A percentile compares a stretch with the other conserved stretches of the same genome.
Conservation (phyloP, 441 rosid species). For the Sinapis alba region DNA sequence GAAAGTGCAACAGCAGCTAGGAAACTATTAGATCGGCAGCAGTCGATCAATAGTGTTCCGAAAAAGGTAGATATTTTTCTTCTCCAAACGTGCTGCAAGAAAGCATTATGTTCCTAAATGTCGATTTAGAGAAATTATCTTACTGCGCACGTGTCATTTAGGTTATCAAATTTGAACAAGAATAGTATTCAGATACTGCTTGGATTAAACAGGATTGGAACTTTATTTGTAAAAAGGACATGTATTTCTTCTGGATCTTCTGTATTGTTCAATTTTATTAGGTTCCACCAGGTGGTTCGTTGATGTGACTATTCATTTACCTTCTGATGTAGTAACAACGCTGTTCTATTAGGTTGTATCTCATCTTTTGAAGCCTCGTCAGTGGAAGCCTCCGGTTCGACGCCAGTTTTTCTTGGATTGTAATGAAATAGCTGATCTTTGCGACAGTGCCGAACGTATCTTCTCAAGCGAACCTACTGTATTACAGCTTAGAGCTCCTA, state of each 20-base stretch:
- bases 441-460: conserved; percentile 88
- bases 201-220: not conserved
- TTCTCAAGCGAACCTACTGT: conserved; percentile 93
- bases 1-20: conserved; percentile 98
- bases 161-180: not conserved
- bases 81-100: not conserved
- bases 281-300: conserved; percentile 22
- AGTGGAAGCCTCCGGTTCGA: conserved; percentile 98
- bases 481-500: conserved; percentile 89
- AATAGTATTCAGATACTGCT: not conserved
- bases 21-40: conserved; percentile 92
- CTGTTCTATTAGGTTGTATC: conserved; percentile 64
- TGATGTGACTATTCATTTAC: not conserved
- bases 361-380: conserved; percentile 95
- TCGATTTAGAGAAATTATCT: not conserved
- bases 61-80: conserved; percentile 68
- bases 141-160: conserved; percentile 8
- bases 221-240: not conserved
- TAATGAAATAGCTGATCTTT: conserved; percentile 97
- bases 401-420: conserved; percentile 98
- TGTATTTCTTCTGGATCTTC: conserved; percentile 6
- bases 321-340: conserved; percentile 1
- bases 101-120: not conserved
- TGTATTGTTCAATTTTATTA: conserved; percentile 14
- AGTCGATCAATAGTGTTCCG: conserved; percentile 93